Evolutionary conservation across 306 rosid species (phyloP).

Genomic region (Casuarina cunninghamiana): DNA sequence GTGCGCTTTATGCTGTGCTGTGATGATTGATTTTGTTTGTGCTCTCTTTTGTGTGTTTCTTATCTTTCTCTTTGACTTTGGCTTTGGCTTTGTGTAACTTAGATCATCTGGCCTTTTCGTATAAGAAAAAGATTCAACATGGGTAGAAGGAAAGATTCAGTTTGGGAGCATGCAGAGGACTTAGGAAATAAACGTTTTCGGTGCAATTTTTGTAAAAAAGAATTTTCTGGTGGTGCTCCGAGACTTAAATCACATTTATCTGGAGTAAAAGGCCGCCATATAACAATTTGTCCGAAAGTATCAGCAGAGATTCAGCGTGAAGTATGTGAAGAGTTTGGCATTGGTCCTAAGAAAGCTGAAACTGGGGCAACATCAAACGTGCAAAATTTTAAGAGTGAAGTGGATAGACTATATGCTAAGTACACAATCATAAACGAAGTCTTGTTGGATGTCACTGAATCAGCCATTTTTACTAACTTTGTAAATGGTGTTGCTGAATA

Average conservation of each 20-base stretch:
- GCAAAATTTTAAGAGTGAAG: no score
- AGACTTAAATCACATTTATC: conserved; percentile 4
- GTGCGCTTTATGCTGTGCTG: neutral
- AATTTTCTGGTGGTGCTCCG: neutral
- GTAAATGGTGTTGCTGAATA: neutral
- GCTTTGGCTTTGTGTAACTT: no score
- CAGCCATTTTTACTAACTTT: neutral
- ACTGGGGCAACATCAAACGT: neutral
- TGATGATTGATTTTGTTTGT: neutral
- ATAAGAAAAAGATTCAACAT: no score
- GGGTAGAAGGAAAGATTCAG: no score
- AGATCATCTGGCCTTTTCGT: neutral
- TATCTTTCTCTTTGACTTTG: neutral
- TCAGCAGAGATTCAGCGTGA: neutral
- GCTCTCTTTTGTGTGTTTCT: neutral
- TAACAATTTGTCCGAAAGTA: neutral
- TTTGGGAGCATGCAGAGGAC: neutral
- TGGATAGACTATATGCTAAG: neutral
- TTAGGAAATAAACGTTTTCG: neutral
- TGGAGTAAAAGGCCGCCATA: neutral
- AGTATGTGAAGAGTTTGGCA: no score
- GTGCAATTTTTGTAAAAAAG: neutral
- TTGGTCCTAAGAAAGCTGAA: neutral
- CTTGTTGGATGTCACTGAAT: neutral
- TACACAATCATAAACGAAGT: neutral